phyloP scores from a whole-genome alignment of 1,284 basidiomycete species.

The Ceratobasidium sp. region DNA sequence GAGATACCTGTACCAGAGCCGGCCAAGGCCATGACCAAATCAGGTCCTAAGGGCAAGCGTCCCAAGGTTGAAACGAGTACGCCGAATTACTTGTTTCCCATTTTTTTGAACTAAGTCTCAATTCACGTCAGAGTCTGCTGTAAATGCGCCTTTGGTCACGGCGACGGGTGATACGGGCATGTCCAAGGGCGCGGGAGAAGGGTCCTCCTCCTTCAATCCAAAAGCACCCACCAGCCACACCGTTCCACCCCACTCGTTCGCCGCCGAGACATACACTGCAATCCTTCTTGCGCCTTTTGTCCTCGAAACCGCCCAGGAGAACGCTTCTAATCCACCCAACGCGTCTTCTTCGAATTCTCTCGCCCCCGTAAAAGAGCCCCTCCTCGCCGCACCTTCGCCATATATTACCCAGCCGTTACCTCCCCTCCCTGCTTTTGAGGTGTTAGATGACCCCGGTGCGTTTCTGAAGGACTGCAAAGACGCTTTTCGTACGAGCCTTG shows the following conservation, averaged over 20 bases:
- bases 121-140: background rate
- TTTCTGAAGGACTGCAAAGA: constrained; percentile 1
- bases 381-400: background rate
- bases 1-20: background rate
- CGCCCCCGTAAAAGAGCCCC: background rate
- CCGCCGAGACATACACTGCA: constrained; percentile 5
- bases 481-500: background rate
- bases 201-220: background rate
- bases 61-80: background rate
- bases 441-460: background rate
- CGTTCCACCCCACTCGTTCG: constrained; percentile 6
- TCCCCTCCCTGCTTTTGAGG: background rate
- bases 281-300: constrained; percentile 6
- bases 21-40: background rate
- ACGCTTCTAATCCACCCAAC: background rate
- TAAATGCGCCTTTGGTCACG: background rate
- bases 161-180: background rate
- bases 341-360: background rate
- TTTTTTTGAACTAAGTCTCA: background rate
- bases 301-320: background rate
- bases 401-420: background rate
- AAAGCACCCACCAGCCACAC: background rate
- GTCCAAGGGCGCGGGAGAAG: background rate
- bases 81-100: too few relatives aligned
- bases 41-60: background rate